These are phyloP conservation scores for Groenewaldozyma sp. DNA, from an alignment of 1,139 yeast genomes.

Conservation along the genomic window DNA sequence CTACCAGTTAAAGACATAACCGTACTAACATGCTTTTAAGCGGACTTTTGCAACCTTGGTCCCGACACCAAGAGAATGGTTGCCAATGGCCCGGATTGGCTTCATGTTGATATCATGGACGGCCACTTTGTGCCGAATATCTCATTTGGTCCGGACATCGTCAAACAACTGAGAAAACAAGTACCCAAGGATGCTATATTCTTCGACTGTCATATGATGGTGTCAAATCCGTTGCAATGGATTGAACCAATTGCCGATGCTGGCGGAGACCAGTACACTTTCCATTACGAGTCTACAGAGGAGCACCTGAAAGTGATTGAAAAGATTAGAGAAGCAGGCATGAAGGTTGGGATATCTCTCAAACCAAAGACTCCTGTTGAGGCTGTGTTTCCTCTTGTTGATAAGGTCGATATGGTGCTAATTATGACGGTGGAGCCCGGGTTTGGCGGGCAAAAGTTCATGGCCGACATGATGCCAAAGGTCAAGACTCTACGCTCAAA, in stretches of 20 bases:
- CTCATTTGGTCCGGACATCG: slow-evolving; percentile 87
- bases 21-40: slow-evolving; percentile 12
- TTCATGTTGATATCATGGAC: slow-evolving; percentile 97
- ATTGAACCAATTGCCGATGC: slow-evolving; percentile 86
- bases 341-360: slow-evolving; percentile 90
- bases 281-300: slow-evolving; percentile 89
- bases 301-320: slow-evolving; percentile 70
- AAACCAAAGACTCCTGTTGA: slow-evolving; percentile 93
- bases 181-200: slow-evolving; percentile 69
- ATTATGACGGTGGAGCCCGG: slow-evolving; percentile 99
- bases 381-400: slow-evolving; percentile 66
- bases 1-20: slow-evolving; percentile 1
- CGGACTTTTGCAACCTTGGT: slow-evolving; percentile 79
- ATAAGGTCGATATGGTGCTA: slow-evolving; percentile 80
- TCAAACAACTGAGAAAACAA: slow-evolving; percentile 64
- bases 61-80: slow-evolving; percentile 78
- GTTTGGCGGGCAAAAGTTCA: slow-evolving; percentile 95
- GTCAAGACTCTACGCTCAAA: slow-evolving; percentile 64
- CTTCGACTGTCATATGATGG: slow-evolving; percentile 99
- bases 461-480: slow-evolving; percentile 94
- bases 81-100: slow-evolving; percentile 77
- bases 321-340: slow-evolving; percentile 67
- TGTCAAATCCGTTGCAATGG: slow-evolving; percentile 90
- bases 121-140: slow-evolving; percentile 98
- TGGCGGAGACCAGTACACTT: slow-evolving; percentile 94